phyloP scores from a whole-genome alignment of 2,329 filamentous ascomycete genomes.

The Pyrenochaeta sp. region DNA sequence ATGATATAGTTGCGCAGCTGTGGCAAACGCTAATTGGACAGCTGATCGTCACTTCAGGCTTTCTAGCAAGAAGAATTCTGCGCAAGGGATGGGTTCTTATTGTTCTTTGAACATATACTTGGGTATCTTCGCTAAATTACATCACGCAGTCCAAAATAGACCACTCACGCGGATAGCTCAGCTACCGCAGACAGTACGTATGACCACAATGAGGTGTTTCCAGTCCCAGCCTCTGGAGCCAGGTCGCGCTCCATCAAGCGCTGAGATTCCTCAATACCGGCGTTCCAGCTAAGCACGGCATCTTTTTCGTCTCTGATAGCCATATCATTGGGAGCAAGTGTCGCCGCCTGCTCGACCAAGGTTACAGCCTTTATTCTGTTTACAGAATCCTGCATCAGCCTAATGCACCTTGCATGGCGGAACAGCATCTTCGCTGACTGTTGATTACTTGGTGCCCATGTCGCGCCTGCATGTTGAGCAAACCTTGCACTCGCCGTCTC shows the following conservation, averaged over 20 bases:
- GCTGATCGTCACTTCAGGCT: no score
- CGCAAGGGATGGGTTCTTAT: no score
- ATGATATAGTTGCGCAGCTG: no score
- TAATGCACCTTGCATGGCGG: slow-evolving; percentile 29
- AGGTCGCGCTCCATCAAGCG: slow-evolving; percentile 4
- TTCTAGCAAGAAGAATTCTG: no score
- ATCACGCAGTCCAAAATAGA: background rate
- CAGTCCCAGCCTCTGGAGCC: background rate
- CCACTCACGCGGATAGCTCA: background rate
- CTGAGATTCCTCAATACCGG: slow-evolving; percentile 16
- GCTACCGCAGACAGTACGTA: slow-evolving; percentile 3
- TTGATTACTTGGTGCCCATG: slow-evolving; percentile 32
- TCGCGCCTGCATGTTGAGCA: slow-evolving; percentile 32
- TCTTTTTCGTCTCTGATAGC: slow-evolving; percentile 31
- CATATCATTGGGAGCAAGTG: slow-evolving; percentile 27
- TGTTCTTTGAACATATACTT: no score
- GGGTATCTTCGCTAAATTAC: background rate
- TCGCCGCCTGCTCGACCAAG: slow-evolving; percentile 26
- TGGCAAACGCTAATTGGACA: no score
- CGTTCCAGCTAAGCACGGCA: slow-evolving; percentile 24
- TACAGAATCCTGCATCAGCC: slow-evolving; percentile 19
- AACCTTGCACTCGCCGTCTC: slow-evolving; percentile 32
- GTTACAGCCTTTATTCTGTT: slow-evolving; percentile 21
- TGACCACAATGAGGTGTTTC: slow-evolving; percentile 7
- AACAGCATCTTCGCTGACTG: slow-evolving; percentile 36